Percentiles rank a stretch among this genome's conserved stretches.
Evolutionary conservation across 192 early-diverging fungal genomes (phyloP).

Genomic region (Phlyctochytrium arcticum): DNA sequence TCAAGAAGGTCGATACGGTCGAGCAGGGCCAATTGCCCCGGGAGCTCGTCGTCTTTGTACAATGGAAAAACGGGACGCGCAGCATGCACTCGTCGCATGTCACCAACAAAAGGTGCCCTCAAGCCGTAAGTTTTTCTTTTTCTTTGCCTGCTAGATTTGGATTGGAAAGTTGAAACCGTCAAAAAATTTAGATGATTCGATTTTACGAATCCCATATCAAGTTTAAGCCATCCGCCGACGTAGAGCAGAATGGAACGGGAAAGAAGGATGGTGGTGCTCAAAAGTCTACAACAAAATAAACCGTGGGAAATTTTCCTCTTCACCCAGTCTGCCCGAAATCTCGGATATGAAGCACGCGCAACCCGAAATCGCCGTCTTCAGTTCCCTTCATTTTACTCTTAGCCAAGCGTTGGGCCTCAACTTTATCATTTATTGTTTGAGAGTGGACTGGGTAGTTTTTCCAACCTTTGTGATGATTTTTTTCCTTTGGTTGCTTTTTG

Average conservation of each 20-base stretch:
- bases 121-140: not conserved
- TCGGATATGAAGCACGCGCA: no score
- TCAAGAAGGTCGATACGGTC: not conserved
- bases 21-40: not conserved
- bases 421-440: no score
- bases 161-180: not conserved
- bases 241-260: not conserved
- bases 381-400: no score
- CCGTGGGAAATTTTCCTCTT: no score
- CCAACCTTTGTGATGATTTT: no score
- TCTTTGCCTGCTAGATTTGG: not conserved
- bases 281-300: no score
- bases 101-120: not conserved
- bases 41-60: slow-evolving; percentile 2
- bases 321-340: no score
- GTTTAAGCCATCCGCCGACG: not conserved
- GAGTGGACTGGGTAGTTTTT: no score
- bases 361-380: no score
- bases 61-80: not conserved
- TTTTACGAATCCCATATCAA: not conserved
- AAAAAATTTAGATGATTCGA: not conserved
- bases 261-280: no score
- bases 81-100: not conserved
- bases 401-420: no score
- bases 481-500: no score